A percentile compares a stretch with the other conserved stretches of the same genome.
Evolutionary conservation across 2,329 filamentous ascomycete genomes (phyloP).

Genomic region (Arthroderma uncinatum): DNA sequence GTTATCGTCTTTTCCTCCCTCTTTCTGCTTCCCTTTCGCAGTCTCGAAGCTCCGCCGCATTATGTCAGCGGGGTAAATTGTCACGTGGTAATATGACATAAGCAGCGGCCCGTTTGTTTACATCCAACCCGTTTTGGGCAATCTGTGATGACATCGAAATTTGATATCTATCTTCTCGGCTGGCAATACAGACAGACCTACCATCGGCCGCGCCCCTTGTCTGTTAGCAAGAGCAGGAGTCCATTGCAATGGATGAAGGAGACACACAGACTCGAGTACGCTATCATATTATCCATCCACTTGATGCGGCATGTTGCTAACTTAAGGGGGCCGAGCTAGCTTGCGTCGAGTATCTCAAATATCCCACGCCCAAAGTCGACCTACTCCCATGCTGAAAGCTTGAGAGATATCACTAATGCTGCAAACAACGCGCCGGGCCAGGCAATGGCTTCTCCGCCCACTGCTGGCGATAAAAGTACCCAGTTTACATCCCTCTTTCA

Average conservation of each 20-base stretch:
- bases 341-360: neutral
- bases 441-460: neutral
- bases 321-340: neutral
- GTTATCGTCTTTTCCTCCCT: neutral
- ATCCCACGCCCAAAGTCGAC: slow-evolving; percentile 4
- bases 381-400: slow-evolving; percentile 20
- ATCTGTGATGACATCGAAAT: neutral
- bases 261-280: neutral
- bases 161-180: too few species aligned
- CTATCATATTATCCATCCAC: neutral
- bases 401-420: slow-evolving; percentile 43
- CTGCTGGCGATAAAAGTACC: neutral
- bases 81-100: neutral
- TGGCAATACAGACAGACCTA: neutral
- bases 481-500: neutral
- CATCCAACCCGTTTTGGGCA: neutral
- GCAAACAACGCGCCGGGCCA: slow-evolving; percentile 39
- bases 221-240: neutral
- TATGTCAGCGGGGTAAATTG: neutral
- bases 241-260: neutral
- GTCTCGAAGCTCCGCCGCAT: neutral
- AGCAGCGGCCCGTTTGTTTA: neutral
- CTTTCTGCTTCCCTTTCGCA: neutral
- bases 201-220: neutral
- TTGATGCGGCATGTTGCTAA: neutral